phyloP scores from a whole-genome alignment of 768 basidiomycete genomes.

The Trametes cingulata region DNA sequence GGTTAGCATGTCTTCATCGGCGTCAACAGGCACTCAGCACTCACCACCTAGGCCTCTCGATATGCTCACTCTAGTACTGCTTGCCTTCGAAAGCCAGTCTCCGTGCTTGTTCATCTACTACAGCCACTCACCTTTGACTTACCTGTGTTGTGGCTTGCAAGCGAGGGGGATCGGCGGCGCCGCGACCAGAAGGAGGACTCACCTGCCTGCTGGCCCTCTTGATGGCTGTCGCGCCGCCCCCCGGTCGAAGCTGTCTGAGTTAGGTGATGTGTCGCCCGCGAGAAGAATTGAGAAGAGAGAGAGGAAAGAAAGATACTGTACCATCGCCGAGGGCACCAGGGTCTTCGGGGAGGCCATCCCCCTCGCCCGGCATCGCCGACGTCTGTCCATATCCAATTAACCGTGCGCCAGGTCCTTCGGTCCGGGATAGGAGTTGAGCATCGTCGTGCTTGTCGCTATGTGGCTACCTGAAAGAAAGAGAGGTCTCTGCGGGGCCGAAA shows the following conservation, averaged over 20 bases:
- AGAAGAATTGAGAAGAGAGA: neutral
- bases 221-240: neutral
- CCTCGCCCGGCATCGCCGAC: slow-evolving; percentile 9
- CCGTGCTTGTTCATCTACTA: too few relatives aligned
- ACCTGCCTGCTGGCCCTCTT: neutral
- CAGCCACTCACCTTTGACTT: neutral
- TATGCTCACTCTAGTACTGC: neutral
- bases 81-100: too few relatives aligned
- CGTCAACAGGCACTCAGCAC: neutral
- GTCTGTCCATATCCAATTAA: neutral
- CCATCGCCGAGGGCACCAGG: slow-evolving; percentile 7
- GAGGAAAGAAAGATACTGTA: neutral
- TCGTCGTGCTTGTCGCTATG: too few relatives aligned
- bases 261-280: too few relatives aligned
- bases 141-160: neutral
- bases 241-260: too few relatives aligned
- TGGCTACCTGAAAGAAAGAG: neutral
- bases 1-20: slow-evolving; percentile 1
- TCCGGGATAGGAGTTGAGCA: neutral
- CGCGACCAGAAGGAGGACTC: slow-evolving; percentile 6
- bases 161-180: neutral
- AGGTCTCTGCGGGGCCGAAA: neutral
- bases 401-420: neutral
- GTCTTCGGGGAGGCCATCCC: slow-evolving; percentile 6
- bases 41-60: neutral